Percentiles rank a stretch among this genome's conserved stretches.
Conservation (phyloP, 192 early-diverging fungal species). For the Jimgerdemannia lactiflua region DNA sequence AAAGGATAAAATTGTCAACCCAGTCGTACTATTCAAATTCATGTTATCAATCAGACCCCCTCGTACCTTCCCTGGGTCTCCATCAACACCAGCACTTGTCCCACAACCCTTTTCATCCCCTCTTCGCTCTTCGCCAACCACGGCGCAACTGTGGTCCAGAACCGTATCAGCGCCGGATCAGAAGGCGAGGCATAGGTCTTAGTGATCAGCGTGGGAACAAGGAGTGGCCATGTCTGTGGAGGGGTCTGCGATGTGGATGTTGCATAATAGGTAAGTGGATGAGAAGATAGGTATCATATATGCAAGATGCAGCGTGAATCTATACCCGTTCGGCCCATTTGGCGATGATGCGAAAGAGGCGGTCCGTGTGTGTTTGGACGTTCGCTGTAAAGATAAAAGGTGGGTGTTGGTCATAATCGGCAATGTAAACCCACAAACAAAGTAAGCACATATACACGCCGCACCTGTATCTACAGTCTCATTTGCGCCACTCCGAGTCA, state of each 20-base stretch:
- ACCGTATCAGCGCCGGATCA: background rate
- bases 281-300: background rate
- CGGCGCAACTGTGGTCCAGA: background rate
- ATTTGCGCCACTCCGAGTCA: background rate
- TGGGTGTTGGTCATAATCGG: no score
- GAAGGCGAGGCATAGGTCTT: background rate
- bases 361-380: background rate
- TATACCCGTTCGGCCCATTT: background rate
- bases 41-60: no score
- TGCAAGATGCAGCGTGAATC: background rate
- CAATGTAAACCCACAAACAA: no score
- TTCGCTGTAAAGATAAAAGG: background rate
- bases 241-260: background rate
- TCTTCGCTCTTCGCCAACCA: background rate
- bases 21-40: no score
- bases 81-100: background rate
- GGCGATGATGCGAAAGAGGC: background rate
- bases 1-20: background rate
- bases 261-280: background rate
- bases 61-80: background rate
- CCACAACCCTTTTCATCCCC: background rate
- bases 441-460: background rate
- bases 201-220: background rate
- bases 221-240: background rate
- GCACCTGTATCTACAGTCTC: background rate